Evolutionary conservation across 2,329 filamentous ascomycete genomes (phyloP).

Genomic region (Berkeleyomyces basicola): DNA sequence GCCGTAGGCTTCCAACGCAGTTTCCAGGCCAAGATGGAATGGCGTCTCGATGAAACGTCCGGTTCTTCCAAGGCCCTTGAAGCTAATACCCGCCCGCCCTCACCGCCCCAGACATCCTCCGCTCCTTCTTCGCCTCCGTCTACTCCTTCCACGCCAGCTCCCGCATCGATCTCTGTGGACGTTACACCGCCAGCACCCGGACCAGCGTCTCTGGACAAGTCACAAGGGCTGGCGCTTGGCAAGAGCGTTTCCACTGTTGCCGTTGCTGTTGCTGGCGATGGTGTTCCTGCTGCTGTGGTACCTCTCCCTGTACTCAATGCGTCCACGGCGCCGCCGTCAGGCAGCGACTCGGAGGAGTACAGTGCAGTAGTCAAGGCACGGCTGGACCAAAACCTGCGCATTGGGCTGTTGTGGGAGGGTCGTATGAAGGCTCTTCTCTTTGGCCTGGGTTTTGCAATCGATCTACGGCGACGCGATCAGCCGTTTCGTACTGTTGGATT

Average conservation of each 20-base stretch:
- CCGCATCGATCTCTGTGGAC: background rate
- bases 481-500: slow-evolving; percentile 62
- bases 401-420: slow-evolving; percentile 85
- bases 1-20: slow-evolving; percentile 25
- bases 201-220: slow-evolving; percentile 2
- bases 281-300: background rate
- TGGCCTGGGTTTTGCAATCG: slow-evolving; percentile 73
- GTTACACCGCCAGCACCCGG: background rate
- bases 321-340: background rate
- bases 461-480: slow-evolving; percentile 58
- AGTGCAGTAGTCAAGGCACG: slow-evolving; percentile 80
- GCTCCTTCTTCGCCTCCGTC: background rate
- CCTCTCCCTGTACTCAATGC: slow-evolving; percentile 11
- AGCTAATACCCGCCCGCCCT: background rate
- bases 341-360: slow-evolving; percentile 38
- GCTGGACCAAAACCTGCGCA: slow-evolving; percentile 72
- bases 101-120: background rate
- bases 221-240: background rate
- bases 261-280: background rate
- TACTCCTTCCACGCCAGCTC: background rate
- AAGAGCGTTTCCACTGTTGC: background rate
- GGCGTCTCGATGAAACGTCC: slow-evolving; percentile 23
- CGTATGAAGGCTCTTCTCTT: slow-evolving; percentile 84
- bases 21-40: slow-evolving; percentile 38
- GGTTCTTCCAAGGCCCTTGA: background rate